Conservation (phyloP, 768 basidiomycete genomes). For the Russula earlei region DNA sequence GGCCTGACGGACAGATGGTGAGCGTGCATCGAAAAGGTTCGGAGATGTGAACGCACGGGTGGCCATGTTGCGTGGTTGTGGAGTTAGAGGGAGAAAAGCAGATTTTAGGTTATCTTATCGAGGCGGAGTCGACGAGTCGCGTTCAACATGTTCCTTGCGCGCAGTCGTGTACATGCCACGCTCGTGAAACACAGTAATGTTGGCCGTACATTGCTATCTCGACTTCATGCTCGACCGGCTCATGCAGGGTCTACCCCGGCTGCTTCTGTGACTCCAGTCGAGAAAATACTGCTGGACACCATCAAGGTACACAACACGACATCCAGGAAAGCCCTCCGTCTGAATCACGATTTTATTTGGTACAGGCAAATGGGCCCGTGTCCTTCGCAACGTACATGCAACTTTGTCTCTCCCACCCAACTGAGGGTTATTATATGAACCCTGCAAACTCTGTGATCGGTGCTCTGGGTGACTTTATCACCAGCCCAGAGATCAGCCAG, state of each 20-base stretch:
- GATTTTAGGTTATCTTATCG: no score
- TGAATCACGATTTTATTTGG: background rate
- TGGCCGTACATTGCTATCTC: background rate
- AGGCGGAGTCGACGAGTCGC: no score
- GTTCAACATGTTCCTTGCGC: constrained; percentile 1
- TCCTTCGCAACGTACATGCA: constrained; percentile 88
- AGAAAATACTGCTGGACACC: constrained; percentile 58
- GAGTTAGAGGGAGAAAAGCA: background rate
- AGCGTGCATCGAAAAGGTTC: background rate
- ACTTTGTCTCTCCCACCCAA: constrained; percentile 82
- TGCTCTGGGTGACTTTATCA: constrained; percentile 83
- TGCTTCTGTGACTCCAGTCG: constrained; percentile 29
- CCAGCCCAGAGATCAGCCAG: constrained; percentile 94
- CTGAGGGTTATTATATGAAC: constrained; percentile 88
- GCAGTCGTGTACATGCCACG: background rate
- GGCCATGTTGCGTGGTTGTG: constrained; percentile 38
- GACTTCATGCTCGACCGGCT: background rate
- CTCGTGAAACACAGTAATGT: background rate
- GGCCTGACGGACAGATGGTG: constrained; percentile 37
- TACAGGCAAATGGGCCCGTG: constrained; percentile 79
- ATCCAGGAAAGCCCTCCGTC: no score
- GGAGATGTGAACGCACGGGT: constrained; percentile 41
- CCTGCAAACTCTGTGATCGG: constrained; percentile 71
- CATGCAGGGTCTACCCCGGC: background rate
- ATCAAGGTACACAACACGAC: constrained; percentile 48